Evolutionary conservation across 257 asterid species (phyloP).

Genomic region (Thymus mandschuricus): DNA sequence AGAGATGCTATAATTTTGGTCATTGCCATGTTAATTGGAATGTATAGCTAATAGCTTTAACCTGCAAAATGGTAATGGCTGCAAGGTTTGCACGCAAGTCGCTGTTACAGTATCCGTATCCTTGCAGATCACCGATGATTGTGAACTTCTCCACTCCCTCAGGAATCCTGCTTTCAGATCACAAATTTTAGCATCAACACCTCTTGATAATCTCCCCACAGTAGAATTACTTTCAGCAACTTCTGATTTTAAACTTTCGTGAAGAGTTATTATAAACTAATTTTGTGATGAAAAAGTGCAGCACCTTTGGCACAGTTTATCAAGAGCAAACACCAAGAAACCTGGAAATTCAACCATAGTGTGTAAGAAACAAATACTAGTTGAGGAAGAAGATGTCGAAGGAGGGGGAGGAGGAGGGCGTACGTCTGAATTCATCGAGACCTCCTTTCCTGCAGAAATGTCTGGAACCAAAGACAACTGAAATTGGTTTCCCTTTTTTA

Average conservation of each 20-base stretch:
- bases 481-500: constrained; percentile 65
- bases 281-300: background rate
- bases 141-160: constrained; percentile 72
- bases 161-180: constrained; percentile 46
- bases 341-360: constrained; percentile 49
- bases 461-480: constrained; percentile 57
- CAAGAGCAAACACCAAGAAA: constrained; percentile 62
- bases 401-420: constrained; percentile 6
- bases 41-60: constrained; percentile 13
- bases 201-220: background rate
- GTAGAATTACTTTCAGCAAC: background rate
- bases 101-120: constrained; percentile 70
- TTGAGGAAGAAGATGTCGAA: background rate
- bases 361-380: background rate
- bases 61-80: constrained; percentile 69
- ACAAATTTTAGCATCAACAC: background rate
- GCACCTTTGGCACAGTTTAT: constrained; percentile 74
- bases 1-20: background rate
- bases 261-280: background rate
- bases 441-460: constrained; percentile 69
- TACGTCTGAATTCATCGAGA: constrained; percentile 70
- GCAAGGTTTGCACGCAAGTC: constrained; percentile 70
- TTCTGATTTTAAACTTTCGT: background rate
- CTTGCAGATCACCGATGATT: constrained; percentile 74
- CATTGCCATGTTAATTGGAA: background rate